Conservation (phyloP, 371 early-diverging fungal species). For the Lichtheimia ornata region DNA sequence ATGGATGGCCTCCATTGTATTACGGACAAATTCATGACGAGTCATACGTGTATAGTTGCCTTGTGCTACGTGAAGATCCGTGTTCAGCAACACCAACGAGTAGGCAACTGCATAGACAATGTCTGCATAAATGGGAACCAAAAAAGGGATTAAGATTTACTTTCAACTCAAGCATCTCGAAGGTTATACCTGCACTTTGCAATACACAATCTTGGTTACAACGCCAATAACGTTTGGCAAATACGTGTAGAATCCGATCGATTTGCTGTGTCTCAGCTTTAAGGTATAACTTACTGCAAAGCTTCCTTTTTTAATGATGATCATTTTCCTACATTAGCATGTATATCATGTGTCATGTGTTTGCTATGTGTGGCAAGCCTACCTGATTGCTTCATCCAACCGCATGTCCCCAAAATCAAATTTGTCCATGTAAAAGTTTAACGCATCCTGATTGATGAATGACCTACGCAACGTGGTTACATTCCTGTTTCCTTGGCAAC, state of each 20-base stretch:
- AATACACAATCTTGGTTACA: slow-evolving; percentile 72
- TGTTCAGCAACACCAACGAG: slow-evolving; percentile 87
- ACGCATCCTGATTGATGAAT: slow-evolving; percentile 54
- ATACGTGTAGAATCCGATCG: slow-evolving; percentile 82
- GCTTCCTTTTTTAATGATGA: slow-evolving; percentile 31
- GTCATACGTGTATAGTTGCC: slow-evolving; percentile 65
- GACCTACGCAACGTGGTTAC: slow-evolving; percentile 21
- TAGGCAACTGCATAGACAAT: slow-evolving; percentile 87
- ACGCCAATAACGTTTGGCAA: slow-evolving; percentile 79
- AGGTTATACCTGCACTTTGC: slow-evolving; percentile 40
- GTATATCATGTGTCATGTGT: no score
- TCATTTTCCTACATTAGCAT: no score
- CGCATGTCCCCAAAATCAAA: slow-evolving; percentile 74
- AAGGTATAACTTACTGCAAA: slow-evolving; percentile 79
- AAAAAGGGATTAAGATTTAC: background rate
- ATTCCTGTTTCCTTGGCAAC: no score
- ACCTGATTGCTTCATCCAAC: slow-evolving; percentile 81
- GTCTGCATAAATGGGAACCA: slow-evolving; percentile 28
- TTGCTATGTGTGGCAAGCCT: slow-evolving; percentile 1
- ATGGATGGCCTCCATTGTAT: slow-evolving; percentile 56
- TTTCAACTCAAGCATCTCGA: background rate
- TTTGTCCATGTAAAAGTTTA: slow-evolving; percentile 70
- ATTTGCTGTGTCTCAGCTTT: slow-evolving; percentile 92
- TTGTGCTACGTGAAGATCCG: slow-evolving; percentile 88
- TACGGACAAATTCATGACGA: slow-evolving; percentile 59